Conservation (phyloP, 352 stramenopile species). For the Globisporangium spinosum region DNA sequence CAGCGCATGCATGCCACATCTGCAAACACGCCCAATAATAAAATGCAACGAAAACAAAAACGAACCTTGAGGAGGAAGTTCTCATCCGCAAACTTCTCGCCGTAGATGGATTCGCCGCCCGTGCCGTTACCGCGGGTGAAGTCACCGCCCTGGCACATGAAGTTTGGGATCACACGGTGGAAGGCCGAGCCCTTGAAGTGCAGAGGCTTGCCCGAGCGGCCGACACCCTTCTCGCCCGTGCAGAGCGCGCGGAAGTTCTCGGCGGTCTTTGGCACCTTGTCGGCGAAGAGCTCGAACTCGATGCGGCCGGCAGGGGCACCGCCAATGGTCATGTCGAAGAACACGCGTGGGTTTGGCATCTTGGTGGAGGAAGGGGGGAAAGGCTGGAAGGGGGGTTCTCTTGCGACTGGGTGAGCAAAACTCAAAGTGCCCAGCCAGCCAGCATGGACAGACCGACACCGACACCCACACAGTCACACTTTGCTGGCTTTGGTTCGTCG, state of each 20-base stretch:
- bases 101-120: slow-evolving; percentile 95
- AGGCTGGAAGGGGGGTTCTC: slow-evolving; percentile 3
- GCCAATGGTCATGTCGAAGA: slow-evolving; percentile 97
- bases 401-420: slow-evolving; percentile 36
- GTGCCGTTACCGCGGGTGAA: slow-evolving; percentile 90
- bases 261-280: slow-evolving; percentile 74
- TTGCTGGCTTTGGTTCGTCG: not conserved
- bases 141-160: slow-evolving; percentile 97
- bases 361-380: slow-evolving; percentile 19
- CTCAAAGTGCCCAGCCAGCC: slow-evolving; percentile 20
- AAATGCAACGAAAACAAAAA: not conserved
- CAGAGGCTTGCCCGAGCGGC: slow-evolving; percentile 67
- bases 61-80: slow-evolving; percentile 89
- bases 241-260: slow-evolving; percentile 60
- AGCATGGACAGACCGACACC: not conserved
- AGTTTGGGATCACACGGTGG: slow-evolving; percentile 92
- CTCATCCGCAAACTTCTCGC: slow-evolving; percentile 94
- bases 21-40: not conserved
- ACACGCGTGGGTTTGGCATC: slow-evolving; percentile 92
- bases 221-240: slow-evolving; percentile 57
- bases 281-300: slow-evolving; percentile 77
- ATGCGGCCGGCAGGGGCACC: slow-evolving; percentile 90
- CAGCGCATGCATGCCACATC: not conserved
- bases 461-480: not conserved
- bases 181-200: slow-evolving; percentile 88